Evolutionary conservation across 345 rosid genomes (phyloP).

Genomic region (Streptanthus diversifolius): DNA sequence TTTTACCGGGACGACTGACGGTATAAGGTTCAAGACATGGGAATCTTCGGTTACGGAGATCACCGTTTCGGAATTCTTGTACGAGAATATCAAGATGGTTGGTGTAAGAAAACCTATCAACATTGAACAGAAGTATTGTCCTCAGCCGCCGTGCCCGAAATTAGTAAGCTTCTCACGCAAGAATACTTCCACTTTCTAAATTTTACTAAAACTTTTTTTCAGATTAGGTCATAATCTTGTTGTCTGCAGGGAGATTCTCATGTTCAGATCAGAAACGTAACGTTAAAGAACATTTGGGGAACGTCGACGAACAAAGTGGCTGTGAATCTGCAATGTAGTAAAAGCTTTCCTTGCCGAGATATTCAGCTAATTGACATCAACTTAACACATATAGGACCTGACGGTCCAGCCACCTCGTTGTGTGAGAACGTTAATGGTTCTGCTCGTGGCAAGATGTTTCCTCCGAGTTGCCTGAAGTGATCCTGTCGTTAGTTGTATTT

Average conservation of each 20-base stretch:
- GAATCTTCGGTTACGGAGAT: not conserved
- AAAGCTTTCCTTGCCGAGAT: slow-evolving; percentile 21
- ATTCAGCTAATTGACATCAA: slow-evolving; percentile 28
- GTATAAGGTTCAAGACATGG: slow-evolving; percentile 26
- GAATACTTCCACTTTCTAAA: not conserved
- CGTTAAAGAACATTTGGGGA: slow-evolving; percentile 29
- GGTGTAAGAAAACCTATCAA: not conserved
- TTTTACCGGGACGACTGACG: slow-evolving; percentile 2
- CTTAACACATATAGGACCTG: not conserved
- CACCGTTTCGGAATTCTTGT: not conserved
- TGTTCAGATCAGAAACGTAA: slow-evolving; percentile 32
- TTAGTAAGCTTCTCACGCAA: slow-evolving; percentile 1
- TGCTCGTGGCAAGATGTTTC: slow-evolving; percentile 5
- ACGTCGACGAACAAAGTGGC: slow-evolving; percentile 18
- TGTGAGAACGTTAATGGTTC: slow-evolving; percentile 26
- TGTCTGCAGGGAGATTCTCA: slow-evolving; percentile 27
- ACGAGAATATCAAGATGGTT: slow-evolving; percentile 9
- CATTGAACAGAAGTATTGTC: slow-evolving; percentile 16
- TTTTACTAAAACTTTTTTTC: not conserved
- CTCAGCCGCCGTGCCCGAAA: not conserved
- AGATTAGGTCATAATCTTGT: not conserved
- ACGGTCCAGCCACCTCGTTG: slow-evolving; percentile 10
- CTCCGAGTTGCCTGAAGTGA: slow-evolving; percentile 11
- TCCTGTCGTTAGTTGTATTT: not conserved
- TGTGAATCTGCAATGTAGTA: slow-evolving; percentile 23